These are phyloP conservation scores for Vinca major DNA, from an alignment of 305 asterid genomes.

Conservation along the genomic window DNA sequence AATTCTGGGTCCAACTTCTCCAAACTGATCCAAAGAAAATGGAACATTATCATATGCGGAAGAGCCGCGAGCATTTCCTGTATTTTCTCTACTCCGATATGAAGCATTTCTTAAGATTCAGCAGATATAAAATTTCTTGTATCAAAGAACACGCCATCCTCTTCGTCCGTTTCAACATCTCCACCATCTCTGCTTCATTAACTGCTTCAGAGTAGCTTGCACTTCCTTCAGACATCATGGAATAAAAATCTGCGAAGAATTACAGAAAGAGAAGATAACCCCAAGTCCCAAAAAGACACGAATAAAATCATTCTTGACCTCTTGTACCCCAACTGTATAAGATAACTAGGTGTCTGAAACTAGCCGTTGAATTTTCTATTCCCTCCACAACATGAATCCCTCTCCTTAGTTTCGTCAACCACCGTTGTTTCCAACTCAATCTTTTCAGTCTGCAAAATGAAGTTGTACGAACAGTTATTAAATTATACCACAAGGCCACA, in stretches of 20 bases:
- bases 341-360: slow-evolving; percentile 18
- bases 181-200: slow-evolving; percentile 75
- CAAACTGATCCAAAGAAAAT: slow-evolving; percentile 43
- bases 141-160: slow-evolving; percentile 70
- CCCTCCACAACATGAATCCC: slow-evolving; percentile 90
- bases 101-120: slow-evolving; percentile 87
- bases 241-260: slow-evolving; percentile 72
- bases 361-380: slow-evolving; percentile 91
- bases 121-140: slow-evolving; percentile 81
- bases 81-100: slow-evolving; percentile 71
- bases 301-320: not conserved
- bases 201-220: slow-evolving; percentile 88
- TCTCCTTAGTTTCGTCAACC: slow-evolving; percentile 92
- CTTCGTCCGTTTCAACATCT: slow-evolving; percentile 86
- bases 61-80: slow-evolving; percentile 39
- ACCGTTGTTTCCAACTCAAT: slow-evolving; percentile 97
- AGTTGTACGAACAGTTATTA: slow-evolving; percentile 16
- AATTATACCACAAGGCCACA: slow-evolving; percentile 4
- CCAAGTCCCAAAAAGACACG: not conserved
- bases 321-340: not conserved
- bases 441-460: slow-evolving; percentile 68
- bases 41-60: slow-evolving; percentile 52
- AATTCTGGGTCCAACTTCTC: slow-evolving; percentile 45
- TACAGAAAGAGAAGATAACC: slow-evolving; percentile 1
- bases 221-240: slow-evolving; percentile 93